Conservation (phyloP, 1,284 basidiomycete species). For the Cryptococcus sp. region DNA sequence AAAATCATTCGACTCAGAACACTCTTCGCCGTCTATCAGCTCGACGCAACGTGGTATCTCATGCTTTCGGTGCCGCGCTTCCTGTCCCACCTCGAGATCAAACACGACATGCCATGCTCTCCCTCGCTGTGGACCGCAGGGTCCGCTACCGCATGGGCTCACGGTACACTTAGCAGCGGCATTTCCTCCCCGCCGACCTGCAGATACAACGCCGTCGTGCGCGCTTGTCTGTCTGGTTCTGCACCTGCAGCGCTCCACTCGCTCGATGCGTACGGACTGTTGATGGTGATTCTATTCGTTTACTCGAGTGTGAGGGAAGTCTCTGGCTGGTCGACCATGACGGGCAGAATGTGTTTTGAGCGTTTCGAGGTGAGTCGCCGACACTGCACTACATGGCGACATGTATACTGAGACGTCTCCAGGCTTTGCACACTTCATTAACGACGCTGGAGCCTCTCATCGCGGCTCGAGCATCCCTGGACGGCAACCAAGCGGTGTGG, state of each 20-base stretch:
- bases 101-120: conserved; percentile 35
- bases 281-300: conserved; percentile 31
- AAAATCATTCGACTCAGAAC: not conserved
- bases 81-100: conserved; percentile 41
- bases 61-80: conserved; percentile 32
- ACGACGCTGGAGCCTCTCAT: conserved; percentile 19
- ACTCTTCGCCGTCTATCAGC: conserved; percentile 17
- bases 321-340: conserved; percentile 43
- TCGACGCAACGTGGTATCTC: conserved; percentile 37
- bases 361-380: conserved; percentile 33
- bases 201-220: conserved; percentile 25
- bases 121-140: conserved; percentile 21
- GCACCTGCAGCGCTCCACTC: not conserved
- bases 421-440: conserved; percentile 24
- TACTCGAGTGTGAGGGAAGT: conserved; percentile 31
- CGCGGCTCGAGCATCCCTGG: not conserved
- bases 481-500: not conserved
- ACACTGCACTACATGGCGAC: not conserved
- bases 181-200: not conserved
- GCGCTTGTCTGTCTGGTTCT: conserved; percentile 7
- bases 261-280: conserved; percentile 16
- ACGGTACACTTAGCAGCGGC: conserved; percentile 19
- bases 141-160: conserved; percentile 32
- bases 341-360: conserved; percentile 32
- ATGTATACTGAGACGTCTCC: not conserved